phyloP scores from a whole-genome alignment of 352 stramenopile species.

The Phytophthora multivora region DNA sequence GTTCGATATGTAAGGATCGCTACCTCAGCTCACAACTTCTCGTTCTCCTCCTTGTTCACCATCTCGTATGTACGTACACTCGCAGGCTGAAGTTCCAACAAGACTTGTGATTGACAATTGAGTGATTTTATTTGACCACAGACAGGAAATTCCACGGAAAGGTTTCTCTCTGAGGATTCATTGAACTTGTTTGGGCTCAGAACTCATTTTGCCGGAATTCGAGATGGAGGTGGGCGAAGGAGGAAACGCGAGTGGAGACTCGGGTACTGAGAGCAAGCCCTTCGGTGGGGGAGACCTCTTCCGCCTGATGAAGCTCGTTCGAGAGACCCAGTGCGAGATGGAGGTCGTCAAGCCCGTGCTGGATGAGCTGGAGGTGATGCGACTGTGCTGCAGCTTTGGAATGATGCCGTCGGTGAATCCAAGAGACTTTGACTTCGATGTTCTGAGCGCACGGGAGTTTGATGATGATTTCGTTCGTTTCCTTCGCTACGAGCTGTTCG shows the following conservation, averaged over 20 bases:
- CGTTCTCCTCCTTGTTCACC: no score
- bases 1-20: not conserved
- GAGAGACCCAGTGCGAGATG: constrained; percentile 62
- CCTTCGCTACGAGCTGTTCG: constrained; percentile 51
- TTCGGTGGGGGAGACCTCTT: constrained; percentile 29
- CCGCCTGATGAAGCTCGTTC: constrained; percentile 50
- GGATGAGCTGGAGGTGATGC: constrained; percentile 71
- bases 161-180: no score
- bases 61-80: no score
- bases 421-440: constrained; percentile 54
- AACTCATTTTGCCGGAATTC: constrained; percentile 8
- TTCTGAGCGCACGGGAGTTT: constrained; percentile 54
- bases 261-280: constrained; percentile 4
- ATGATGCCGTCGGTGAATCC: constrained; percentile 51
- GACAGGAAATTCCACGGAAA: constrained; percentile 4
- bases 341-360: constrained; percentile 79
- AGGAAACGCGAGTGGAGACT: not conserved
- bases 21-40: no score
- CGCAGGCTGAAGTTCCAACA: no score
- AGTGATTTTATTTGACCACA: constrained; percentile 1
- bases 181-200: no score
- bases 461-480: constrained; percentile 73
- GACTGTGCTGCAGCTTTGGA: constrained; percentile 59
- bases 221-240: constrained; percentile 6
- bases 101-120: not conserved